Conservation (phyloP, 768 basidiomycete genomes). For the Termitomyces heimii region DNA sequence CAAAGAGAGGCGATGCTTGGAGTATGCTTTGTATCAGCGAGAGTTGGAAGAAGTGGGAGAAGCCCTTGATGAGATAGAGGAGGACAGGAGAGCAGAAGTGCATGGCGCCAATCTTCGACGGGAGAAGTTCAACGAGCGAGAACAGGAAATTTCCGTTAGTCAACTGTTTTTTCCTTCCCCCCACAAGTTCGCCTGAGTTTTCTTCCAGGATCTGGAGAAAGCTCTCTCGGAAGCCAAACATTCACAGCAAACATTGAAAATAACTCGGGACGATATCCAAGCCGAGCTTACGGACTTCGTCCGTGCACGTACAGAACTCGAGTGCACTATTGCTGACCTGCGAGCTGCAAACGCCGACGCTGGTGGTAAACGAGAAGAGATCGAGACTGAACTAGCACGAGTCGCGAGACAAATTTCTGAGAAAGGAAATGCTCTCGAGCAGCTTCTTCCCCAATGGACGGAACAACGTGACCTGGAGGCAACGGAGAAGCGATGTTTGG, state of each 20-base stretch:
- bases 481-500: constrained; percentile 60
- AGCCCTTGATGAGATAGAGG: constrained; percentile 79
- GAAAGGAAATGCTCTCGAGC: constrained; percentile 56
- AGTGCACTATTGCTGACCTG: constrained; percentile 79
- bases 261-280: constrained; percentile 72
- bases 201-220: constrained; percentile 63
- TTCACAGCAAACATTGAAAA: constrained; percentile 57
- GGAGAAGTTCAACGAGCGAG: constrained; percentile 75
- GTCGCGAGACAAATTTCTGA: constrained; percentile 56
- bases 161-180: not conserved
- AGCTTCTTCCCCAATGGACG: constrained; percentile 70
- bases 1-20: constrained; percentile 88
- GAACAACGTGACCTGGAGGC: constrained; percentile 42
- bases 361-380: constrained; percentile 54
- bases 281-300: constrained; percentile 84
- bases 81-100: constrained; percentile 76
- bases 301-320: constrained; percentile 77
- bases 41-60: constrained; percentile 87
- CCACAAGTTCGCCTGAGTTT: not conserved
- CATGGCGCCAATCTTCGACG: constrained; percentile 80
- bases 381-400: constrained; percentile 58
- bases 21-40: constrained; percentile 89
- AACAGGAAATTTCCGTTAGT: constrained; percentile 79
- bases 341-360: constrained; percentile 58
- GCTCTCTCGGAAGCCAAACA: constrained; percentile 67